Evolutionary conservation across 805 yeast genomes (phyloP), one percentile per base, ranked within the genome.

Genomic region (Wickerhamomyces chambardii): DNA sequence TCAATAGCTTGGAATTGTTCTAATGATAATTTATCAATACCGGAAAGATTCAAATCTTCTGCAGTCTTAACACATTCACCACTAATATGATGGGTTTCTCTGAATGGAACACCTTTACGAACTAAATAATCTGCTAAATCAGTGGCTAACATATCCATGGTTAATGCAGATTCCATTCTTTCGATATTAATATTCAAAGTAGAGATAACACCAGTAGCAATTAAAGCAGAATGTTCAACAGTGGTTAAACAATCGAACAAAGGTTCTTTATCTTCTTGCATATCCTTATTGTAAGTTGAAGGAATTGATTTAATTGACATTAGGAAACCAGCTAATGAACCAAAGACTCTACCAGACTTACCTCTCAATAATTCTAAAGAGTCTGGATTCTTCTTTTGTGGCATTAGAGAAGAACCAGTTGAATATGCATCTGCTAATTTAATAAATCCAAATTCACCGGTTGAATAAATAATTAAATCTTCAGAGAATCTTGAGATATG

Each of bases 181-280:
- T 73, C 81, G 43, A 72, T 69, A 48, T 83, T 70, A 46, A 89
- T 84, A 29, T 58, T 54, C 50, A 92, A 70, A 2, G 98, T 92
- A 4, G 97, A 86, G 32, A 92, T 69, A 7, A 92, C 97, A 45
- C 99, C 99, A 2, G 97, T 89, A 24, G 97, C 95, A 54, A 92
- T 92, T 45, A 84, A 69, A 32, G 89, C 73, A 2, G 97, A 92
- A 63, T 92, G 97, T 49, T 86, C 95, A 17, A 90, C 94, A 2
- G 98, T 90, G 34, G 75, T 67, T 57, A 92, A 63, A 46, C 84
- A 76, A 62, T 92, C 99, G 52, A 92, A 92, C 43, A 92, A 67
- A n/a, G 99, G 96, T 62, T 92, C 99, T 61, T 92, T 92, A 61
- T 92, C 99, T 62, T 92, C 99, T 66, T 92, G 99, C 81, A 92